These are phyloP conservation scores for Hypholoma fasciculare DNA, from an alignment of 768 basidiomycete species.

Conservation along the genomic window DNA sequence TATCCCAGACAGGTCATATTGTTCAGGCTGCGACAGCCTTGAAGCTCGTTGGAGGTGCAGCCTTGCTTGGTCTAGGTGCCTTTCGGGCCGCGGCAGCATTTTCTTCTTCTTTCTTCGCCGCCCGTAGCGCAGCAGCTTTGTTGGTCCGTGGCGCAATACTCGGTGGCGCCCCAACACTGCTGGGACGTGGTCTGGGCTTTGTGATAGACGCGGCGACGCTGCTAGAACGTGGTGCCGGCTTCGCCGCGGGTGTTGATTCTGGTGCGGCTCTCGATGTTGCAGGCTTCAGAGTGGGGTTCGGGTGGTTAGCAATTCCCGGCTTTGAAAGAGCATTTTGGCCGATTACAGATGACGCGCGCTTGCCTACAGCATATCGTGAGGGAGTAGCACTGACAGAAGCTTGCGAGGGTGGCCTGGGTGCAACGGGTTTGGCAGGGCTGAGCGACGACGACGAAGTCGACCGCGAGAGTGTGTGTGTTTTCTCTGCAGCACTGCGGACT, in stretches of 20 bases:
- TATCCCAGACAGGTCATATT: background rate
- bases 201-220: slow-evolving; percentile 11
- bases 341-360: slow-evolving; percentile 45
- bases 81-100: slow-evolving; percentile 41
- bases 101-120: slow-evolving; percentile 65
- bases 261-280: background rate
- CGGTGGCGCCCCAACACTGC: slow-evolving; percentile 56
- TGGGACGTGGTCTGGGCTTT: slow-evolving; percentile 49
- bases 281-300: background rate
- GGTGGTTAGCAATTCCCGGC: background rate
- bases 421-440: slow-evolving; percentile 17
- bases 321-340: slow-evolving; percentile 8
- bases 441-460: slow-evolving; percentile 40
- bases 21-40: slow-evolving; percentile 29
- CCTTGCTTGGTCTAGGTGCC: slow-evolving; percentile 26
- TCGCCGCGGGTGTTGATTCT: background rate
- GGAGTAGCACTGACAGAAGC: slow-evolving; percentile 19
- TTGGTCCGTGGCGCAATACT: slow-evolving; percentile 71
- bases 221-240: slow-evolving; percentile 5
- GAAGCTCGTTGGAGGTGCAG: slow-evolving; percentile 36
- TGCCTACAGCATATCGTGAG: slow-evolving; percentile 20
- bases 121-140: slow-evolving; percentile 69
- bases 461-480: slow-evolving; percentile 44
- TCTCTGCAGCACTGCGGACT: slow-evolving; percentile 51
- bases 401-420: slow-evolving; percentile 29